Evolutionary conservation across 345 rosid species (phyloP).

Genomic region (Dimocarpus longan): DNA sequence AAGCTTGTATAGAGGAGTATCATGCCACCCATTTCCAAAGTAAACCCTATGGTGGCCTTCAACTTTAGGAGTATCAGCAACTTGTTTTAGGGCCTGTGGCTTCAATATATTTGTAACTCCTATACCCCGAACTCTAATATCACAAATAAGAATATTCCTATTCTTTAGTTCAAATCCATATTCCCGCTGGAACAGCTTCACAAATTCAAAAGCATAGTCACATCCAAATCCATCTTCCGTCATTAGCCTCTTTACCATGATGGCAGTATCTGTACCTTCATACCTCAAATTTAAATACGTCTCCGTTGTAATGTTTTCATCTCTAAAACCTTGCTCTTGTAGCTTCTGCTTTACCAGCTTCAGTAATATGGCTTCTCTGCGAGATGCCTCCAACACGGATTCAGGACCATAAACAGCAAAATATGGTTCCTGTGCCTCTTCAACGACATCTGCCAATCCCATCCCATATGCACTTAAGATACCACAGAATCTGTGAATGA

Average conservation of each 20-base stretch:
- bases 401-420: slow-evolving; percentile 77
- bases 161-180: slow-evolving; percentile 91
- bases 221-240: slow-evolving; percentile 46
- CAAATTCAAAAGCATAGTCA: slow-evolving; percentile 77
- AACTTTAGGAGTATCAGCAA: slow-evolving; percentile 49
- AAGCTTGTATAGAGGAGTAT: slow-evolving; percentile 75
- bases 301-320: slow-evolving; percentile 66
- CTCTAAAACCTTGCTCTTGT: slow-evolving; percentile 75
- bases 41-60: slow-evolving; percentile 72
- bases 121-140: slow-evolving; percentile 88
- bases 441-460: slow-evolving; percentile 98
- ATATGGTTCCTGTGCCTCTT: slow-evolving; percentile 96
- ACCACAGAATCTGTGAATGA: slow-evolving; percentile 87
- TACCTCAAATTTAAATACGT: slow-evolving; percentile 83
- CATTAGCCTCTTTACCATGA: slow-evolving; percentile 75
- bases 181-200: slow-evolving; percentile 80
- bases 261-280: slow-evolving; percentile 96
- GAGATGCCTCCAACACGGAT: slow-evolving; percentile 65
- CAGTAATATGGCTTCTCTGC: slow-evolving; percentile 56
- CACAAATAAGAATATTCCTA: slow-evolving; percentile 74
- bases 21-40: slow-evolving; percentile 75
- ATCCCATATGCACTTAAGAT: slow-evolving; percentile 95
- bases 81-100: slow-evolving; percentile 56
- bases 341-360: slow-evolving; percentile 68
- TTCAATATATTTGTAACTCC: slow-evolving; percentile 90